phyloP scores from a whole-genome alignment of 345 rosid species.

The Sonneratia alba region DNA sequence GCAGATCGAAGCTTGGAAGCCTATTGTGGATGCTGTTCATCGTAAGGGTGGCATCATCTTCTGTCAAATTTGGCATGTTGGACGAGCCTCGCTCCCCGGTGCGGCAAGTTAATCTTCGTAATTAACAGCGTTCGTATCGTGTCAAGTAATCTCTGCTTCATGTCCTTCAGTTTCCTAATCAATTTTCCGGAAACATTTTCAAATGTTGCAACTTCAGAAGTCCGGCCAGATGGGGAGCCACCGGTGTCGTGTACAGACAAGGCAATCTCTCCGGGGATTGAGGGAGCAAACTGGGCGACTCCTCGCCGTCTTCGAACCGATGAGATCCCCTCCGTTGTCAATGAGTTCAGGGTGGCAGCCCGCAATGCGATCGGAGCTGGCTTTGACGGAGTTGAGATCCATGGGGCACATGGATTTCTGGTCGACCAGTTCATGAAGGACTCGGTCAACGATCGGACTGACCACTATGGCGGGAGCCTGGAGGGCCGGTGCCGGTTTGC shows the following conservation, averaged over 20 bases:
- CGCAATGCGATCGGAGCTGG: conserved; percentile 49
- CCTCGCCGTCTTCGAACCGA: conserved; percentile 31
- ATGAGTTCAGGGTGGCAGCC: conserved; percentile 44
- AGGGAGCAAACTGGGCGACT: conserved; percentile 21
- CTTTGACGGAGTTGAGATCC: conserved; percentile 30
- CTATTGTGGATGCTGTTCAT: conserved; percentile 23
- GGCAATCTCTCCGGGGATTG: conserved; percentile 15
- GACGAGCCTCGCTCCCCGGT: conserved; percentile 4
- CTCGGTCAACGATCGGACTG: conserved; percentile 21
- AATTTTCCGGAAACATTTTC: neutral
- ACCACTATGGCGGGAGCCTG: conserved; percentile 22
- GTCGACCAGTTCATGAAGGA: conserved; percentile 51
- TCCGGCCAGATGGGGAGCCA: conserved; percentile 34
- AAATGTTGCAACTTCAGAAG: conserved; percentile 12
- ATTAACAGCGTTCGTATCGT: neutral
- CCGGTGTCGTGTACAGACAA: conserved; percentile 38
- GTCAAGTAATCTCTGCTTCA: too few species aligned
- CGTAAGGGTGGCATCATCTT: conserved; percentile 21
- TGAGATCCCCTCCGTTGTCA: conserved; percentile 28
- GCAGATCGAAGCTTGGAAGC: conserved; percentile 15
- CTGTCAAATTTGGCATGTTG: conserved; percentile 22
- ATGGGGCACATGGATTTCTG: conserved; percentile 25
- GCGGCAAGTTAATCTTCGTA: neutral
- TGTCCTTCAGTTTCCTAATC: neutral
- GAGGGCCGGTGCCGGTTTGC: conserved; percentile 18